Base-by-base conservation (phyloP, 768 basidiomycete species). In the Suillus luteus region DNA sequence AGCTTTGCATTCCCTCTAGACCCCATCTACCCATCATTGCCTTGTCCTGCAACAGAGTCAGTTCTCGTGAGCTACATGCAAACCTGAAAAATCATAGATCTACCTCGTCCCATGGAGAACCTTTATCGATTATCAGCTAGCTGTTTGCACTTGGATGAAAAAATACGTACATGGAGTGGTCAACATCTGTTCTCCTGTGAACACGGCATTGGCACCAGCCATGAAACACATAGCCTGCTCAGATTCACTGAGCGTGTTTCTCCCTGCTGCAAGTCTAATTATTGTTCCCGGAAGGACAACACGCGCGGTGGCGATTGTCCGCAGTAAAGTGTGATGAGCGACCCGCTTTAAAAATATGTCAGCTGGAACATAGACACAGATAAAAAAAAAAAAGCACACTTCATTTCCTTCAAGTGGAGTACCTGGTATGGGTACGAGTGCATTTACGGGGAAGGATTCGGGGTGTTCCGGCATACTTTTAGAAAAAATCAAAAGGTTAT, bases 381-480 rank as follows among this genome's bases (percentile, higher is more conserved):
- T 31, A 14, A 24, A 43, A 5, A 17, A 14, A 24, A 43, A 5
- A 17, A 40, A 59, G 70, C 80, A 67, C 69, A 90, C 95, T 76
- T 96, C 91, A 71, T 99, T 99, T 64, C 83, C 80, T 76, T 95
- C 95, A 54, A 99, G 78, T 14, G 96, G 96, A 6, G 96, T 99
- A 41, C 96, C 96, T 67, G 90, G 83, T 65, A 99, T 98, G 15
- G 96, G 95, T 2, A 99, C 96, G 62, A 99, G 83, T 15, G 96
- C 96, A 75, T 99, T 99, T 65, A 99, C 96, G 0, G 96, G 96
- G 82, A 99, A 99, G 5, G 93, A 96, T 75, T 99, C 96, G n/a
- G 96, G 96, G 71, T 98, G 94, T 74, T 96, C 92, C 46, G 92
- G 89, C 85, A 97, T 89, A 72, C 94, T 96, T 68, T 9, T 55